Evolutionary conservation across 2,329 filamentous ascomycete species (phyloP).

Genomic region (Blastomyces gilchristii): DNA sequence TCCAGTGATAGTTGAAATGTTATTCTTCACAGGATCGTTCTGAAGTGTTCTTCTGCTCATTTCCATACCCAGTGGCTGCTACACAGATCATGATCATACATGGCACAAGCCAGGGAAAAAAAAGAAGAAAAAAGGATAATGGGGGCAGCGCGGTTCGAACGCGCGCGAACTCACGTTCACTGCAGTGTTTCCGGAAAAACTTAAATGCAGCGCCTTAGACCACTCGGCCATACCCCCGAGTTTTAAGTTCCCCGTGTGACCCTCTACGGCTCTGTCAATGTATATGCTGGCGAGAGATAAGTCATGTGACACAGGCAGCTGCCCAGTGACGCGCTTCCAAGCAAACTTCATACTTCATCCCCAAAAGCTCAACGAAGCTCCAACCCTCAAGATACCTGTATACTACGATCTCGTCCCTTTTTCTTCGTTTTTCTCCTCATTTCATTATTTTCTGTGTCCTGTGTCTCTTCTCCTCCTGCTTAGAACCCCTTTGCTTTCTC

Average conservation of each 20-base stretch:
- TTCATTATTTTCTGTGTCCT: background rate
- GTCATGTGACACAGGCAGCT: slow-evolving; percentile 27
- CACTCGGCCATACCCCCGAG: slow-evolving; percentile 7
- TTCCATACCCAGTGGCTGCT: background rate
- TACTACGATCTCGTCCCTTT: slow-evolving; percentile 6
- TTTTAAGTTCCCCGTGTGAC: background rate
- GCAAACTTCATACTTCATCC: background rate
- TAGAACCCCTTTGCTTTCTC: background rate
- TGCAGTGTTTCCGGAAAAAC: slow-evolving; percentile 5
- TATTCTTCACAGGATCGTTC: background rate
- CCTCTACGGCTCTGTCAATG: background rate
- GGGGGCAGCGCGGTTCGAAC: slow-evolving; percentile 8
- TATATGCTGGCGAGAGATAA: background rate
- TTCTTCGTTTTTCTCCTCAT: background rate
- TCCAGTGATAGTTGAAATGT: background rate
- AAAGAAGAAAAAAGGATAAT: background rate
- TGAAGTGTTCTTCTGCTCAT: background rate
- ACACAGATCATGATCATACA: no score
- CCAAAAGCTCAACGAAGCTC: background rate
- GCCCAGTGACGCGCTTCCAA: slow-evolving; percentile 2
- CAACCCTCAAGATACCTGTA: background rate
- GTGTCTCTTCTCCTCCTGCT: background rate
- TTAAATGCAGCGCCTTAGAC: slow-evolving; percentile 9
- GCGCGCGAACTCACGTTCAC: slow-evolving; percentile 8
- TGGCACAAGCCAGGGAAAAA: background rate